A percentile compares a stretch with the other conserved stretches of the same genome.
Conservation (phyloP, 78 protist genomes). For the Creolimax fragrantissima region DNA sequence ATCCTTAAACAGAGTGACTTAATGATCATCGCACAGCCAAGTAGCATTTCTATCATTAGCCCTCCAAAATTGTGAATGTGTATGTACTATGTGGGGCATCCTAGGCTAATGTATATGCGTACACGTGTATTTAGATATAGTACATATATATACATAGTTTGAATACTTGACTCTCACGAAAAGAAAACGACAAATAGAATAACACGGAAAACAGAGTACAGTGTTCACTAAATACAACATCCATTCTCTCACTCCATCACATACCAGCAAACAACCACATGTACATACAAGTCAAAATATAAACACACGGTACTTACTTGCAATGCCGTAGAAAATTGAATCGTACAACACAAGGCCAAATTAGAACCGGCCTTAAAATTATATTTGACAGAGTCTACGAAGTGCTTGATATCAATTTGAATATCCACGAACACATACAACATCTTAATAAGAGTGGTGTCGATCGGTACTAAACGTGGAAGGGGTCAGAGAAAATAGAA, state of each 20-base stretch:
- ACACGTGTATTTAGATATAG: too few species aligned
- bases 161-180: too few species aligned
- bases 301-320: constrained; percentile 13
- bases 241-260: not conserved
- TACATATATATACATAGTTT: too few species aligned
- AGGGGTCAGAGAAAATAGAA: too few species aligned
- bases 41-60: too few species aligned
- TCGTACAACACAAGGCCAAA: constrained; percentile 66
- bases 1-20: too few species aligned
- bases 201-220: too few species aligned
- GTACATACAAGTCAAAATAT: not conserved
- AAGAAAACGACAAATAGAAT: too few species aligned
- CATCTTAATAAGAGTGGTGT: constrained; percentile 43
- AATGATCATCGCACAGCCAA: too few species aligned
- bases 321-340: constrained; percentile 80
- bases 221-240: too few species aligned
- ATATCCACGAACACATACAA: constrained; percentile 91
- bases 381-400: constrained; percentile 60
- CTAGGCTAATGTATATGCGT: not conserved
- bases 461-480: constrained; percentile 55
- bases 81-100: too few species aligned
- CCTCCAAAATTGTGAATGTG: too few species aligned
- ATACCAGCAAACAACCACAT: not conserved
- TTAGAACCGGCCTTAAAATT: constrained; percentile 39
- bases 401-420: constrained; percentile 69